A percentile compares a stretch with the other conserved stretches of the same genome.
phyloP scores from a whole-genome alignment of 345 rosid genomes.

The Aquilaria yunnanensis region DNA sequence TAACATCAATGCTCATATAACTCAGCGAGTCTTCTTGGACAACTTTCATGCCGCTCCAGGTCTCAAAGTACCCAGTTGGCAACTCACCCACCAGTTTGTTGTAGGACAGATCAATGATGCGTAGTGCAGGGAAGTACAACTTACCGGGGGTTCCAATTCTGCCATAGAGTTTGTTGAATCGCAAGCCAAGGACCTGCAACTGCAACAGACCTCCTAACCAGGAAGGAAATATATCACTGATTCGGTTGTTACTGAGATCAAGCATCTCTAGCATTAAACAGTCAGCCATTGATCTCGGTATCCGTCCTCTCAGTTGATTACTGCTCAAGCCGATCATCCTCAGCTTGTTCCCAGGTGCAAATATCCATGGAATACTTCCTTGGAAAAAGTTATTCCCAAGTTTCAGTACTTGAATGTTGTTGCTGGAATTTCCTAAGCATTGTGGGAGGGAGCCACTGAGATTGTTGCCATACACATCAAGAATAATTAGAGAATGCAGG shows the following conservation, averaged over 20 bases:
- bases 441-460: slow-evolving; percentile 18
- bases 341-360: slow-evolving; percentile 10
- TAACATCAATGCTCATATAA: too few species aligned
- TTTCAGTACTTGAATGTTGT: neutral
- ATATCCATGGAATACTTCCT: slow-evolving; percentile 7
- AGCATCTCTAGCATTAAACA: slow-evolving; percentile 20
- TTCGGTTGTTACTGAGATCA: slow-evolving; percentile 25
- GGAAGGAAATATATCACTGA: slow-evolving; percentile 19
- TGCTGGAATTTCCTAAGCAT: slow-evolving; percentile 16
- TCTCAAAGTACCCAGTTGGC: too few species aligned
- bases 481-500: neutral
- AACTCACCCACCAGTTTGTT: slow-evolving; percentile 25
- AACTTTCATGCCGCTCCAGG: too few species aligned
- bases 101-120: slow-evolving; percentile 20
- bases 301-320: slow-evolving; percentile 17
- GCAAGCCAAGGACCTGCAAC: slow-evolving; percentile 17
- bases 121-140: slow-evolving; percentile 9
- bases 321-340: too few species aligned
- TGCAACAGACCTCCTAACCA: slow-evolving; percentile 21
- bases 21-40: too few species aligned
- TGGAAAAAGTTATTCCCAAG: slow-evolving; percentile 11
- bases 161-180: slow-evolving; percentile 24
- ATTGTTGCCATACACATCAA: slow-evolving; percentile 13
- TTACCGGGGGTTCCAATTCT: neutral
- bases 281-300: slow-evolving; percentile 15